Evolutionary conservation across 1,139 yeast genomes (phyloP), one percentile per base, ranked within the genome.

Genomic region (Entelexis sorbosivorans): DNA sequence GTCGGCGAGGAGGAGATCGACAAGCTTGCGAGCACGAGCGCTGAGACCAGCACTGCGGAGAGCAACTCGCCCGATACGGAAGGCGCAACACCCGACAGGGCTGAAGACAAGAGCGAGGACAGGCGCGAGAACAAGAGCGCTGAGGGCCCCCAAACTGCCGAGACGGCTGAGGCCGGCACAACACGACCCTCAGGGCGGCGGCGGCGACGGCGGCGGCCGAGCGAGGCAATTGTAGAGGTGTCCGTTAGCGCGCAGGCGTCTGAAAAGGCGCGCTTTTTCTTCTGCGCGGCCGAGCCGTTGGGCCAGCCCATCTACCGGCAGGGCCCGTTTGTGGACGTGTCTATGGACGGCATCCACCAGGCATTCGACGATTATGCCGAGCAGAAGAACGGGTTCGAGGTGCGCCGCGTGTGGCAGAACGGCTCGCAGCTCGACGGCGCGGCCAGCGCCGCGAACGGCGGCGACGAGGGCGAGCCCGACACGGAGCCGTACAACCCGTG

Each of bases 261-360:
- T n/a, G 38, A 34, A 9, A 16, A 13, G 5, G 42, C 48, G 16
- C 76, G 78, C 56, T 79, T 88, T 60, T 78, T 84, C 5, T 60
- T 88, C 33, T 71, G 87, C 56, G 95, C 89, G 34, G 96, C 96
- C 48, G 70, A 85, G 65, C 76, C 77, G 39, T 71, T 87, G 55
- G 77, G 85, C 60, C 96, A 88, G 69, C 77, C 79, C 17, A 75
- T 83, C 50, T 85, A 85, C 38, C 95, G 88, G 65, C 84, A 87
- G 63, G 96, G 96, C 13, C 96, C 96, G 19, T 87, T 86, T 65
- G 94, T 83, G 16, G 91, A 85, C 55, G 77, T 81, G 10, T 69
- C 81, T 19, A 71, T 72, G 53, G 79, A 76, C 48, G 76, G 77
- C 59, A 81, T 86, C 56, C 74, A 76, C 59, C 69, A 81, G 61